Evolutionary conservation across 78 protist species (phyloP), one percentile per base, ranked within the genome.

Genomic region (Dictyostelium capitatum): DNA sequence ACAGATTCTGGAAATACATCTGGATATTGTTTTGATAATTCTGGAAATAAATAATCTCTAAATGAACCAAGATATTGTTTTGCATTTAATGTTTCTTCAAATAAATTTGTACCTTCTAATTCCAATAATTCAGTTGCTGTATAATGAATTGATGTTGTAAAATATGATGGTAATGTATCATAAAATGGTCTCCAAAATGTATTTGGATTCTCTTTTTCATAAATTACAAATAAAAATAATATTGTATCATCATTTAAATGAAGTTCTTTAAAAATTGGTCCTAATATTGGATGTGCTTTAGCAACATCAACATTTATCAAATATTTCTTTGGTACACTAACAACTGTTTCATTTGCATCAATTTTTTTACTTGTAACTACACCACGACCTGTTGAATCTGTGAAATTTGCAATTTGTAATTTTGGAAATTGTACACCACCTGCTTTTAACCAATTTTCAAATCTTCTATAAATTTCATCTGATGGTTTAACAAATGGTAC

Each of bases 21-120:
- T 47, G 95, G 95, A 81, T 69, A 90, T 59, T 90, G 95, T 51
- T 80, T 73, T 11, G 95, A 90, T 32, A 90, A n/a, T 70, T 87
- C 93, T 64, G 93, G 93, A 70, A 87, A 87, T 64, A 87, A 41
- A 47, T 59, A 64, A 1, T 87, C 93, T 64, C 93, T 87, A 51
- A 87, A 75, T 62, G 83, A 75, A 47, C 78, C 65, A 2, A 87
- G 41, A 4, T 87, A 78, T 77, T 87, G 83, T 64, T 87, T 87
- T 0, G 43, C 28, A 19, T 75, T 79, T 30, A 87, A 12, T n/a
- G 93, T 87, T 19, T 87, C 93, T 30, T 54, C 93, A 64, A 87
- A 87, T 50, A 87, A 30, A 77, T 87, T 87, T 15, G 93, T 87
- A 20, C 93, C 93, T 17, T 87, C 93, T 8, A 87, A 77, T 51